Base-by-base conservation (phyloP, 179 eudicot genomes). In the Silene coronaria region DNA sequence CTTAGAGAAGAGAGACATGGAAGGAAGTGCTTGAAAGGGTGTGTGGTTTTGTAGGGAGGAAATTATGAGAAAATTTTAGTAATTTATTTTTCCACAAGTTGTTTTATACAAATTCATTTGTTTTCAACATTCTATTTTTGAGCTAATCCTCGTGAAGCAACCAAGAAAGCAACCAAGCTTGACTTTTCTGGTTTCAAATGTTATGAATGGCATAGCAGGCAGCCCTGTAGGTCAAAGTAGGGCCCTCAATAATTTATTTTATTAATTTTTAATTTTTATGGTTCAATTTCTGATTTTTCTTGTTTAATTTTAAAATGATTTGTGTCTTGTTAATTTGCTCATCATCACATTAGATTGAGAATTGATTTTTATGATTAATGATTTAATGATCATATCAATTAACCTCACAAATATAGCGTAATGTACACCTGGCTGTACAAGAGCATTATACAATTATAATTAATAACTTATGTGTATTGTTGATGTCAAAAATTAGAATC, bases 181-280 rank as follows among this genome's bases (percentile, higher is more conserved):
- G 77, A 71, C 79, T 76, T 76, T 80, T 80, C 80, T 55, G 22
- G 14, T 17, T 53, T 27, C 68, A 79, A 62, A 36, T 63, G 67
- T 45, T 30, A 68, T 14, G 57, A 71, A 17, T 45, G 28, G 0
- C 2, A 51, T 51, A 19, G n/a, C 57, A 51, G 57, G 64, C 60
- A 76, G 65, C 10, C 58, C 22, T n/a, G 42, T 38, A 71, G 30
- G 75, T 75, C 71, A 69, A 68, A 68, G 34, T 68, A 42, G 67
- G 70, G 51, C 74, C 75, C 77, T 48, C 38, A 14, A 48, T 17
- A 51, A 14, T 28, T 38, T 3, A 7, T 38, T 38, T 38, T 38
- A 14, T 28, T 38, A 7, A 7, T 38, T 38, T 38, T 38, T 8
- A 38, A 38, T 38, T 3, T 38, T 30, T 28, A 0, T 13, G 7